Evolutionary conservation across 179 eudicot genomes (phyloP).

Genomic region (Gypsophila paniculata): DNA sequence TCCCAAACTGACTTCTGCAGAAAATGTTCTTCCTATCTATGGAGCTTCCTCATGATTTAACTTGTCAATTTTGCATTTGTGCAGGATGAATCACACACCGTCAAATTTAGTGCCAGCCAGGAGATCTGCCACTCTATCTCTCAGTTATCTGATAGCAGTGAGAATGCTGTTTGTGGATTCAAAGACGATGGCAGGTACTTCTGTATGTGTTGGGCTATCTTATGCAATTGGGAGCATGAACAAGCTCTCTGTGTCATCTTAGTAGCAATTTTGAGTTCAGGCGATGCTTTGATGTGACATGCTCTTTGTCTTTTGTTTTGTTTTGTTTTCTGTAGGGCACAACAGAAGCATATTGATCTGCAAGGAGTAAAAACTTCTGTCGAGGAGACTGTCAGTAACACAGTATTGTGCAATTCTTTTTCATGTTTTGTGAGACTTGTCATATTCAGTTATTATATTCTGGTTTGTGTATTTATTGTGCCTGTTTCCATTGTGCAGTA

Average conservation of each 20-base stretch:
- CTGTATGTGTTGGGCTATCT: not conserved
- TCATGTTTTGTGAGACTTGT: constrained; percentile 2
- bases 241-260: constrained; percentile 10
- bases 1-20: not conserved
- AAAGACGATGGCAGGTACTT: constrained; percentile 51
- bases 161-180: constrained; percentile 25
- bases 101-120: constrained; percentile 32
- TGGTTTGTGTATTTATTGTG: constrained; percentile 24
- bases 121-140: constrained; percentile 39
- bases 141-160: constrained; percentile 34
- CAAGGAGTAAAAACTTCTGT: constrained; percentile 29
- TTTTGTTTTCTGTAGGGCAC: constrained; percentile 38
- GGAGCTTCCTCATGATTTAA: constrained; percentile 8
- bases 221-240: not conserved
- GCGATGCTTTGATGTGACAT: not conserved
- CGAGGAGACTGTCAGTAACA: constrained; percentile 44
- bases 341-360: constrained; percentile 41
- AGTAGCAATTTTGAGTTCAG: not conserved
- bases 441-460: constrained; percentile 10
- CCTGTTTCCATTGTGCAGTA: constrained; percentile 41
- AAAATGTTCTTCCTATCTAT: not conserved
- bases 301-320: constrained; percentile 15
- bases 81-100: constrained; percentile 53
- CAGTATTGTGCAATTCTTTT: constrained; percentile 13
- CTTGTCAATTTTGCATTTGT: constrained; percentile 16